A percentile compares a stretch with the other conserved stretches of the same genome.
Conservation (phyloP, 2,329 filamentous ascomycete species). For the Trichophyton equinum region DNA sequence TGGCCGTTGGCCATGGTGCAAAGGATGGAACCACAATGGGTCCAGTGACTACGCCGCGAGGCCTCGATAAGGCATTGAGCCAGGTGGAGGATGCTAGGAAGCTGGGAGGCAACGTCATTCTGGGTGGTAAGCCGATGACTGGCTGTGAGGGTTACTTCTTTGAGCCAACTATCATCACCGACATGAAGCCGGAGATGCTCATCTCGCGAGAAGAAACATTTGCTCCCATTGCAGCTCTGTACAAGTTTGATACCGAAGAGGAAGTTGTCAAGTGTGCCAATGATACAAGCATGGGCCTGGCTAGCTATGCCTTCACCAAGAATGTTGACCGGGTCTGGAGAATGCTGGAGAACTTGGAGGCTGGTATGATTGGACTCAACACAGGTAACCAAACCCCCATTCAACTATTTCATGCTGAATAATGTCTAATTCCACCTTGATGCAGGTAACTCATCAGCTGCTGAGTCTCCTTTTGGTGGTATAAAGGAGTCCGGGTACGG, state of each 20-base stretch:
- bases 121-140: conserved; percentile 41
- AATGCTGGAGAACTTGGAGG: conserved; percentile 54
- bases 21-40: conserved; percentile 46
- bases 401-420: not conserved
- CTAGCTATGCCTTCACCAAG: conserved; percentile 57
- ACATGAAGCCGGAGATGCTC: conserved; percentile 47
- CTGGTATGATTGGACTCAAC: conserved; percentile 57
- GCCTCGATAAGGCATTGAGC: conserved; percentile 41
- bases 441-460: conserved; percentile 49
- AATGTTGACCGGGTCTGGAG: conserved; percentile 54
- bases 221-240: conserved; percentile 51
- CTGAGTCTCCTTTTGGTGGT: conserved; percentile 54
- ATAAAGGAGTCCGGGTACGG: conserved; percentile 58
- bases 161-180: conserved; percentile 52
- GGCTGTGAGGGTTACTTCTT: conserved; percentile 53
- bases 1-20: conserved; percentile 50
- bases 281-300: conserved; percentile 52
- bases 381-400: conserved; percentile 32
- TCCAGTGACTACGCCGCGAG: conserved; percentile 45
- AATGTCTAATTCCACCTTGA: not conserved
- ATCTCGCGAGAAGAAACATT: conserved; percentile 52
- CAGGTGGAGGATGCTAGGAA: conserved; percentile 54
- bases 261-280: conserved; percentile 50
- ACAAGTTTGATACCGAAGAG: conserved; percentile 53
- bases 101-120: conserved; percentile 50